Conservation (phyloP, 768 basidiomycete genomes). For the Termitomyces sp. region DNA sequence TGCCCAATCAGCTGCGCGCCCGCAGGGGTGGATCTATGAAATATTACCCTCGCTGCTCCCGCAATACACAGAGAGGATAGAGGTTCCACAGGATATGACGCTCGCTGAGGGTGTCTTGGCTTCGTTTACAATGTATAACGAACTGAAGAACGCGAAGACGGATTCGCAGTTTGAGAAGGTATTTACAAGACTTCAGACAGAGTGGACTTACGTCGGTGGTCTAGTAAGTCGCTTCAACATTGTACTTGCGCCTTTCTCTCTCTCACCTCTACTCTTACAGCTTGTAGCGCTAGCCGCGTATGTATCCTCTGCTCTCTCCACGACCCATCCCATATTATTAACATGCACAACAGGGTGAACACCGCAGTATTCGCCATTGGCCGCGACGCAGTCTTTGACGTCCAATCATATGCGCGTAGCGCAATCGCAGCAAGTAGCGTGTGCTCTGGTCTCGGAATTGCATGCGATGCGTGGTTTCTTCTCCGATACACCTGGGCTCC, state of each 20-base stretch:
- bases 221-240: conserved; percentile 32
- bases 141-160: conserved; percentile 38
- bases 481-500: conserved; percentile 53
- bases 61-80: conserved; percentile 39
- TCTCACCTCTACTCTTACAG: conserved; percentile 22
- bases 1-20: not conserved
- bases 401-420: conserved; percentile 39
- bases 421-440: conserved; percentile 55
- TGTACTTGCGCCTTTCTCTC: not conserved
- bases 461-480: conserved; percentile 60
- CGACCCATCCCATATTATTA: not conserved
- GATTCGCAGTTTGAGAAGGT: conserved; percentile 49
- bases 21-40: not conserved
- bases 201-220: conserved; percentile 65
- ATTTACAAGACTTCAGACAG: conserved; percentile 40
- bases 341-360: conserved; percentile 25
- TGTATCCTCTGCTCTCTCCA: conserved; percentile 9
- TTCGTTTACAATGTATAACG: conserved; percentile 50
- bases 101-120: conserved; percentile 35
- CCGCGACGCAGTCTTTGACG: conserved; percentile 41
- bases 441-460: conserved; percentile 59
- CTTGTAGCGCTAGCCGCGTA: conserved; percentile 58
- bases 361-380: conserved; percentile 63
- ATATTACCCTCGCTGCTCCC: conserved; percentile 22
- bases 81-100: conserved; percentile 20